Evolutionary conservation across 805 yeast genomes (phyloP).

Genomic region (Candida qinlingensis): DNA sequence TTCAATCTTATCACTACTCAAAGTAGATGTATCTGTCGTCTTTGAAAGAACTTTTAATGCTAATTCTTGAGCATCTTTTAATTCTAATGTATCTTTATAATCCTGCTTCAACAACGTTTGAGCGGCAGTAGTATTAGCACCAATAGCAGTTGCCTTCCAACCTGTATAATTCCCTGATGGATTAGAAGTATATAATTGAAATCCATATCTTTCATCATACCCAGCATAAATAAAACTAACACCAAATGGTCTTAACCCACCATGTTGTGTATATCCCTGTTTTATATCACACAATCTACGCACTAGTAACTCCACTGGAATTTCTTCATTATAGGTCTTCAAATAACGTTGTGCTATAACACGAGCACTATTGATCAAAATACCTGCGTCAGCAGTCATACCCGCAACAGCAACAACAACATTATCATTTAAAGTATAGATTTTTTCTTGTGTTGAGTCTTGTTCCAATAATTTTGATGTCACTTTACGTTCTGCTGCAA

Average conservation of each 20-base stretch:
- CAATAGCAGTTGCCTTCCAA: slow-evolving; percentile 97
- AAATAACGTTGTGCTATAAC: slow-evolving; percentile 78
- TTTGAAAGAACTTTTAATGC: slow-evolving; percentile 90
- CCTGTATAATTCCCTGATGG: slow-evolving; percentile 98
- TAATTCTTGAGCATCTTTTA: slow-evolving; percentile 75
- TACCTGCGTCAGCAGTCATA: slow-evolving; percentile 94
- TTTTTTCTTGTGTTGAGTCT: slow-evolving; percentile 88
- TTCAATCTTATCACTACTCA: slow-evolving; percentile 88
- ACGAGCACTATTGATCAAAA: slow-evolving; percentile 84
- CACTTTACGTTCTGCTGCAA: slow-evolving; percentile 95
- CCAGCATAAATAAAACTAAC: slow-evolving; percentile 97
- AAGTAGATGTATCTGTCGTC: slow-evolving; percentile 84
- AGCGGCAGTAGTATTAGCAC: slow-evolving; percentile 94
- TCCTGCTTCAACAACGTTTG: slow-evolving; percentile 95
- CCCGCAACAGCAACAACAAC: slow-evolving; percentile 96
- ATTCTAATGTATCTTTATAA: slow-evolving; percentile 71
- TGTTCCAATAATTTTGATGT: slow-evolving; percentile 90
- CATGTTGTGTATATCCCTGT: slow-evolving; percentile 98
- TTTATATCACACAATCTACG: slow-evolving; percentile 86
- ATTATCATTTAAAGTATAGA: slow-evolving; percentile 69
- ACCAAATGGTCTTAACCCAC: slow-evolving; percentile 98
- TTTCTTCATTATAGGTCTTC: slow-evolving; percentile 82
- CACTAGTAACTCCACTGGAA: slow-evolving; percentile 89
- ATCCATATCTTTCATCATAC: slow-evolving; percentile 81
- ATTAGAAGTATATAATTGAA: slow-evolving; percentile 89